Percentiles rank a stretch among this genome's conserved stretches.
Conservation (phyloP, 2,329 filamentous ascomycete genomes). For the Chaetoscypha palmicola region DNA sequence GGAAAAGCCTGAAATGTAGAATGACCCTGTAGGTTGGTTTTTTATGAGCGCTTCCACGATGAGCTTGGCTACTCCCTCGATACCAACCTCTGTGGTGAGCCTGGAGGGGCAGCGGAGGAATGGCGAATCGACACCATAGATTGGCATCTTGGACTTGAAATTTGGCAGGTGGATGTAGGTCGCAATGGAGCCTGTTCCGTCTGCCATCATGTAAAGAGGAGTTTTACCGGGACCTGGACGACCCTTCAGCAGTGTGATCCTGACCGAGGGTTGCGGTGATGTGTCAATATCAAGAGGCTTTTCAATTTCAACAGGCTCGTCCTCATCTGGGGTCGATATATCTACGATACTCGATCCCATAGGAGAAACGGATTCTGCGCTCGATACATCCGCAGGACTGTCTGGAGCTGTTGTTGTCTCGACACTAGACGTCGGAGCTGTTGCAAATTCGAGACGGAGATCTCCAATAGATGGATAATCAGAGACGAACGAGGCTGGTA, state of each 20-base stretch:
- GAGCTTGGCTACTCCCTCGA: background rate
- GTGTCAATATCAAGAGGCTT: background rate
- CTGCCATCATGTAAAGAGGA: background rate
- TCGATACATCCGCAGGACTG: background rate
- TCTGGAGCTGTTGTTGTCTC: background rate
- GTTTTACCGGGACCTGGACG: background rate
- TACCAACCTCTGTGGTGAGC: background rate
- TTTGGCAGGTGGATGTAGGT: background rate
- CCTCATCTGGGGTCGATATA: background rate
- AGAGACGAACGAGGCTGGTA: background rate
- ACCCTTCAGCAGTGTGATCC: background rate
- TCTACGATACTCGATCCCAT: background rate
- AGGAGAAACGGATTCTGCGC: background rate
- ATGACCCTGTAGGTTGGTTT: background rate
- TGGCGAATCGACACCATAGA: background rate
- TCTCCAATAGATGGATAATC: background rate
- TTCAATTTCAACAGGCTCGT: background rate
- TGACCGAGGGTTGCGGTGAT: background rate
- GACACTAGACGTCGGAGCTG: background rate
- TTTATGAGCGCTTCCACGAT: background rate
- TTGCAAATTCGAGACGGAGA: background rate
- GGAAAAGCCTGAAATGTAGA: background rate
- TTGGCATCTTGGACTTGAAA: slow-evolving; percentile 1
- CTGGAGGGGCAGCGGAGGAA: background rate
- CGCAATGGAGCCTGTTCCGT: background rate